A percentile compares a stretch with the other conserved stretches of the same genome.
These are phyloP conservation scores for Helianthus annuus DNA, from an alignment of 129 eudicot genomes.

Conservation along the genomic window HanXRQr2.0-SUNRISE NC_035442.2:109272829-109273328, in stretches of 20 bases:
- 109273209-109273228: constrained; percentile 93
- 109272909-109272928: constrained; percentile 77
- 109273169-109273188: constrained; percentile 79
- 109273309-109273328: constrained; percentile 95
- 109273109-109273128: not conserved
- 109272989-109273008: constrained; percentile 93
- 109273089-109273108: not conserved
- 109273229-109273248: constrained; percentile 93
- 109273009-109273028: constrained; percentile 75
- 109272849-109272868: constrained; percentile 98
- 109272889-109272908: constrained; percentile 85
- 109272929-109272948: constrained; percentile 86
- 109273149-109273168: not conserved
- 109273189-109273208: constrained; percentile 86
- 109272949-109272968: constrained; percentile 92
- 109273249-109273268: constrained; percentile 90
- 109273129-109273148: not conserved
- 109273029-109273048: constrained; percentile 92
- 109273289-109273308: constrained; percentile 92
- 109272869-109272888: constrained; percentile 96
- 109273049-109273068: constrained; percentile 86
- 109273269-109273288: constrained; percentile 93
- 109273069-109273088: constrained; percentile 88
- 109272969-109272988: constrained; percentile 99
- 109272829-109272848: constrained; percentile 89